Conservation (phyloP, 768 basidiomycete genomes). For the Scleroderma bovista region DNA sequence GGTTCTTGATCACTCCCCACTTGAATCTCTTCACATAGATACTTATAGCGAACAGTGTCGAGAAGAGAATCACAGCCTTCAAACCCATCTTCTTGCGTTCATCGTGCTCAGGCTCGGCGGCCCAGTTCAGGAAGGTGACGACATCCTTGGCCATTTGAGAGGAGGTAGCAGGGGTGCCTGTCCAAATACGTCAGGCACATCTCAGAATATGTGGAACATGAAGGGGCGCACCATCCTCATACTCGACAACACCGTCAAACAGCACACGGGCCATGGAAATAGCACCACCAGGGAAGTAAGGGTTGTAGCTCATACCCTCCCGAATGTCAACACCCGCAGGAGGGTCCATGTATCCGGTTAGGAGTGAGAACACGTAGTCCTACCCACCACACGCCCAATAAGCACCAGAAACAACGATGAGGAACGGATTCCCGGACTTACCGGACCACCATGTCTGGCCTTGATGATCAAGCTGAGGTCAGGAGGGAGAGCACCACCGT, state of each 20-base stretch:
- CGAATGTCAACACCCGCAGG: conserved; percentile 93
- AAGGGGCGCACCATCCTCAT: conserved; percentile 71
- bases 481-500: conserved; percentile 93
- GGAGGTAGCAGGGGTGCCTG: conserved; percentile 92
- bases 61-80: conserved; percentile 93
- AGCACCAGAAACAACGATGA: not conserved
- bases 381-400: conserved; percentile 24
- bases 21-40: conserved; percentile 95
- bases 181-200: not conserved
- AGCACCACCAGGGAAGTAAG: conserved; percentile 98
- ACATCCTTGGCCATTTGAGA: conserved; percentile 99
- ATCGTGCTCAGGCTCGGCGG: conserved; percentile 96
- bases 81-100: conserved; percentile 95
- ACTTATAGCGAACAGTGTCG: conserved; percentile 71
- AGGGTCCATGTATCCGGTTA: conserved; percentile 95
- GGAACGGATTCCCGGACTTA: conserved; percentile 37
- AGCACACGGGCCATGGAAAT: conserved; percentile 97
- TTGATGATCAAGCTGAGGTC: conserved; percentile 97
- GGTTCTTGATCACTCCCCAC: conserved; percentile 87
- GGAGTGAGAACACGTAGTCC: conserved; percentile 96
- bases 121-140: conserved; percentile 91
- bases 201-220: not conserved
- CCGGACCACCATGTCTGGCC: conserved; percentile 94
- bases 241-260: conserved; percentile 95
- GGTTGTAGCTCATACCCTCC: conserved; percentile 99